A percentile compares a stretch with the other conserved stretches of the same genome.
phyloP scores from a whole-genome alignment of 768 basidiomycete genomes.

The Kwoniella botswanensis region DNA sequence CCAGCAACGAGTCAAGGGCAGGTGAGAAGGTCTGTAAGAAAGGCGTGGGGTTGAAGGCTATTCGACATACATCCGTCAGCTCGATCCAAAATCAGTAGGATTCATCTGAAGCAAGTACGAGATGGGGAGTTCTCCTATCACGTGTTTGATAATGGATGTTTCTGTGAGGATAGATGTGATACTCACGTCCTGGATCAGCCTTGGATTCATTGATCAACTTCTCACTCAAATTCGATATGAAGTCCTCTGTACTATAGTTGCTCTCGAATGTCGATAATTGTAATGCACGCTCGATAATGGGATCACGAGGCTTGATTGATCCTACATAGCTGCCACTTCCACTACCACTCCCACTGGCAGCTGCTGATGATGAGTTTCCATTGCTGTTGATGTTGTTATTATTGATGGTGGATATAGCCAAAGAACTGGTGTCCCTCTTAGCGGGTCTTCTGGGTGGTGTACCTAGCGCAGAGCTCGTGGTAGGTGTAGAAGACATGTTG shows the following conservation, averaged over 20 bases:
- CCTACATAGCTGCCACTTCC: neutral
- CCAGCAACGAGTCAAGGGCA: conserved; percentile 84
- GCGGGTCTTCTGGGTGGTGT: conserved; percentile 28
- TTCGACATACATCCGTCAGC: neutral
- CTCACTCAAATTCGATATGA: conserved; percentile 82
- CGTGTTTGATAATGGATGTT: neutral
- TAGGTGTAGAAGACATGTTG: conserved; percentile 1
- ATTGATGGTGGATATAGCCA: conserved; percentile 4
- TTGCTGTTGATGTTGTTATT: neutral
- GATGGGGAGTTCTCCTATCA: neutral
- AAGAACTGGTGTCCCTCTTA: conserved; percentile 28
- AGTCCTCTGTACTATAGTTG: conserved; percentile 76
- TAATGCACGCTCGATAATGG: conserved; percentile 61
- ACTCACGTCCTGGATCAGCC: conserved; percentile 77
- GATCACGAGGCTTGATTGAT: conserved; percentile 58
- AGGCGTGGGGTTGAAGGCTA: conserved; percentile 85
- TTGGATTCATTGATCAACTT: conserved; percentile 85
- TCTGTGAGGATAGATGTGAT: neutral
- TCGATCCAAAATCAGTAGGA: neutral
- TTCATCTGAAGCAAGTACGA: neutral
- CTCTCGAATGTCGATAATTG: conserved; percentile 60
- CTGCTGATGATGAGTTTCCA: neutral
- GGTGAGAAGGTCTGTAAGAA: conserved; percentile 91
- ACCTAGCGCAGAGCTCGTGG: neutral
- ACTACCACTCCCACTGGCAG: neutral